Percentiles rank a stretch among this genome's conserved stretches.
phyloP scores from a whole-genome alignment of 2,329 filamentous ascomycete species.

The Chlorencoelia australis region DNA sequence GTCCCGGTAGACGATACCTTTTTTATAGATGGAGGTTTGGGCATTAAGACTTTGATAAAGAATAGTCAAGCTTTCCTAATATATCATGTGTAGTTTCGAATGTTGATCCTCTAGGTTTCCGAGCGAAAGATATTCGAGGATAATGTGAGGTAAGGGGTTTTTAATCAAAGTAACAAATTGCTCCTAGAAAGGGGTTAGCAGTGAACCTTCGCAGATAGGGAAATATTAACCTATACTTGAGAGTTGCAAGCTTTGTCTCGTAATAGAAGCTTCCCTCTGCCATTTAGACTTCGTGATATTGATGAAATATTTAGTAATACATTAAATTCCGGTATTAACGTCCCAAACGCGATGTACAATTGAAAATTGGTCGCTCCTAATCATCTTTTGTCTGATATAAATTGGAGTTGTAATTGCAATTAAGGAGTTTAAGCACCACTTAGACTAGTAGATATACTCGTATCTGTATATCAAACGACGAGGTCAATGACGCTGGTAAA shows the following conservation, averaged over 20 bases:
- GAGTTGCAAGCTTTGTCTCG: slow-evolving; percentile 16
- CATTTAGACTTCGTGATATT: slow-evolving; percentile 7
- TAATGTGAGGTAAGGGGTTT: slow-evolving; percentile 7
- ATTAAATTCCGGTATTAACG: slow-evolving; percentile 10
- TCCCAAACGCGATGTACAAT: slow-evolving; percentile 9
- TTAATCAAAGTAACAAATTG: slow-evolving; percentile 2
- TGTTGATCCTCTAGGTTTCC: slow-evolving; percentile 10
- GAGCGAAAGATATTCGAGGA: slow-evolving; percentile 13
- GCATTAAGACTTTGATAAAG: slow-evolving; percentile 10
- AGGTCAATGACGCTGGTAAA: too few species aligned
- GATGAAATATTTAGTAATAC: slow-evolving; percentile 20
- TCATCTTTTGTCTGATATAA: slow-evolving; percentile 4
- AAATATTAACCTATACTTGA: too few species aligned
- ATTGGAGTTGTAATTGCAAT: too few species aligned
- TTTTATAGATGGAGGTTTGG: slow-evolving; percentile 11
- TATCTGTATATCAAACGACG: too few species aligned
- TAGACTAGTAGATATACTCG: too few species aligned
- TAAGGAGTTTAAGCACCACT: too few species aligned
- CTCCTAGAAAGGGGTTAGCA: slow-evolving; percentile 13
- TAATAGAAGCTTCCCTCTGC: slow-evolving; percentile 18
- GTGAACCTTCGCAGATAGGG: too few species aligned
- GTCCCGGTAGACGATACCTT: slow-evolving; percentile 7
- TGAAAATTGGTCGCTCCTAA: slow-evolving; percentile 6
- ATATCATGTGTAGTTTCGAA: slow-evolving; percentile 4
- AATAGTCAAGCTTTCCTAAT: slow-evolving; percentile 5